Evolutionary conservation across 1,139 yeast species (phyloP), one percentile per base, ranked within the genome.

Genomic region (Taphrina wiesneri): DNA sequence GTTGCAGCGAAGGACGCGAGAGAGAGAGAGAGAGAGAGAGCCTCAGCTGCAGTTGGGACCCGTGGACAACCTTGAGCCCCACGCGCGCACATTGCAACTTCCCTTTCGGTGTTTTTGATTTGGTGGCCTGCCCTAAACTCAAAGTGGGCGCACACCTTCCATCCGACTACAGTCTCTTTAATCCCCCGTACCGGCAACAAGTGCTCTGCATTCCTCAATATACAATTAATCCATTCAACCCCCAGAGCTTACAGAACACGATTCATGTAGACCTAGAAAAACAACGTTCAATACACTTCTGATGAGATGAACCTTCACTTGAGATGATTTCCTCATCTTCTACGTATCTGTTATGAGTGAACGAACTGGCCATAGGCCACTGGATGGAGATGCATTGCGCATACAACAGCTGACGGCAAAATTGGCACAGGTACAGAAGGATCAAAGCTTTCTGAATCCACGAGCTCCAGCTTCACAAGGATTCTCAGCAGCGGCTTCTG

Each of bases 341-440:
- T 30, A 6, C 43, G 13, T 13, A 15, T 39, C 43, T 13, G 2
- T 3, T n/a, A 54, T 54, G 59, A 54, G 32, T 34, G 36, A 39
- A 25, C 23, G 25, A 15, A 15, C 59, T 6, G 32, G 21, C 15
- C 46, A 21, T n/a, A 54, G 59, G 25, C 64, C 64, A 5, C 41
- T 49, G 30, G 64, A 60, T 17, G 64, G 57, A 28, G 64, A 60
- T 41, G 64, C 64, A 5, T 51, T 49, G 23, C 64, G 64, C 32
- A 60, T 60, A 28, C 57, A 60, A 43, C 56, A 60, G 25, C 57
- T 60, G 9, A 41, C 51, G 2, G 47, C 51, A 7, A 49, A 47
- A 23, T 23, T 60, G 49, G 56, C 64, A 15, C 64, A 60, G 32
- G 64, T 51, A 11, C 64, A 60, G 56, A 19, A 41, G 26, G 36